Conservation (phyloP, 441 rosid genomes). For the Populus hybrid region DNA sequence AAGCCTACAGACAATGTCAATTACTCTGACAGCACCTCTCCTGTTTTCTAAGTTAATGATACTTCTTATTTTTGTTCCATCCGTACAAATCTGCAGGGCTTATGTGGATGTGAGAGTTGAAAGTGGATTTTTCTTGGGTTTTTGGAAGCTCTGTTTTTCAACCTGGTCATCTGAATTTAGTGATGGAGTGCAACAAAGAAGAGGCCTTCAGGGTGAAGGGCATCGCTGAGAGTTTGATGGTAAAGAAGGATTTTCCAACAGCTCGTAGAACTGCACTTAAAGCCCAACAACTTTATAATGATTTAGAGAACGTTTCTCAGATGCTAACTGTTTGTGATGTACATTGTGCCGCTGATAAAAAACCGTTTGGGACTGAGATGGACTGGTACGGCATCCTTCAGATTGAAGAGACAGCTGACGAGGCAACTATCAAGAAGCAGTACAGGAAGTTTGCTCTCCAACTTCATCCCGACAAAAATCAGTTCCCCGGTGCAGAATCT, state of each 20-base stretch:
- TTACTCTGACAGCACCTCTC: neutral
- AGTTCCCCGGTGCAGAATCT: slow-evolving; percentile 88
- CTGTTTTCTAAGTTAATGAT: neutral
- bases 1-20: neutral
- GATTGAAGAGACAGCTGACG: slow-evolving; percentile 59
- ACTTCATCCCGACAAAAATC: slow-evolving; percentile 94
- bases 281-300: slow-evolving; percentile 66
- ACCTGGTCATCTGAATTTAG: neutral
- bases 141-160: neutral
- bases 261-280: slow-evolving; percentile 63
- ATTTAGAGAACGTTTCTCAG: slow-evolving; percentile 58
- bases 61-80: neutral
- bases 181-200: slow-evolving; percentile 83
- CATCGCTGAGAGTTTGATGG: slow-evolving; percentile 66
- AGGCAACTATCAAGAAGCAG: slow-evolving; percentile 73
- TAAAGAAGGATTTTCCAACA: slow-evolving; percentile 45
- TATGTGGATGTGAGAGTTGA: neutral
- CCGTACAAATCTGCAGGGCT: slow-evolving; percentile 10
- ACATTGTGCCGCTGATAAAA: slow-evolving; percentile 65
- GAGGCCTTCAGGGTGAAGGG: slow-evolving; percentile 86
- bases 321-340: slow-evolving; percentile 83
- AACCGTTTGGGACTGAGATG: slow-evolving; percentile 53
- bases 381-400: slow-evolving; percentile 94
- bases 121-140: neutral
- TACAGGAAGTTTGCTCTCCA: slow-evolving; percentile 75